These are phyloP conservation scores for Gloeopeniophorella convolvens DNA, from an alignment of 768 basidiomycete genomes.

Conservation along the genomic window DNA sequence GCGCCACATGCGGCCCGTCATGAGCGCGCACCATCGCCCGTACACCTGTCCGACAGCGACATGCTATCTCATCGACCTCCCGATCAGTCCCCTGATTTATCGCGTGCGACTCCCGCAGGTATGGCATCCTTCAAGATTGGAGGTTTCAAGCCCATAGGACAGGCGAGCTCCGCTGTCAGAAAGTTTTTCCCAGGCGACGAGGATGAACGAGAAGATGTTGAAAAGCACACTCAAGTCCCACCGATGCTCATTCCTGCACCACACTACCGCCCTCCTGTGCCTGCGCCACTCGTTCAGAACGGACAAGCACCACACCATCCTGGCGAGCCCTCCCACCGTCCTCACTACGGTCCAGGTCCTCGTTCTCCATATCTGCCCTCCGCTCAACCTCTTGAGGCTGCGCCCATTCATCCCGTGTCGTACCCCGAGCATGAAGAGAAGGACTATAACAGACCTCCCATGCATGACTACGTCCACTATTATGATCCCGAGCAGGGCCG, in stretches of 20 bases:
- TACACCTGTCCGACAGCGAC: background rate
- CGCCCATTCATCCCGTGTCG: slow-evolving; percentile 9
- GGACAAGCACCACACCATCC: slow-evolving; percentile 5
- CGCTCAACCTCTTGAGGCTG: slow-evolving; percentile 8
- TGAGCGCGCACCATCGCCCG: slow-evolving; percentile 1
- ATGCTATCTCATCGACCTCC: slow-evolving; percentile 7
- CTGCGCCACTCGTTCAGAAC: slow-evolving; percentile 15
- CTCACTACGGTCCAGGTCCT: slow-evolving; percentile 13
- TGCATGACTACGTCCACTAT: slow-evolving; percentile 8
- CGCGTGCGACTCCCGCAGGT: background rate
- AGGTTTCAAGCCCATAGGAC: slow-evolving; percentile 65
- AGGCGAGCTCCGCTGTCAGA: slow-evolving; percentile 51
- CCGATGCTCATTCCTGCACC: slow-evolving; percentile 12
- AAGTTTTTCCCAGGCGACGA: slow-evolving; percentile 83
- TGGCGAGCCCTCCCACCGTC: slow-evolving; percentile 12
- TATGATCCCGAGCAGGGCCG: slow-evolving; percentile 15
- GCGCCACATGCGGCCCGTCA: slow-evolving; percentile 8
- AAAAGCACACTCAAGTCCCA: slow-evolving; percentile 12
- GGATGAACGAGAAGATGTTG: slow-evolving; percentile 38
- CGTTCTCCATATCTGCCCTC: slow-evolving; percentile 11
- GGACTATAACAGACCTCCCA: background rate
- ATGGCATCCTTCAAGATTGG: slow-evolving; percentile 32
- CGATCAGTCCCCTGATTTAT: slow-evolving; percentile 3
- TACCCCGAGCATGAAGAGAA: slow-evolving; percentile 6
- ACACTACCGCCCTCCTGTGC: slow-evolving; percentile 15